phyloP scores from a whole-genome alignment of 495 filamentous ascomycete species.

The Geopyxis carbonaria region DNA sequence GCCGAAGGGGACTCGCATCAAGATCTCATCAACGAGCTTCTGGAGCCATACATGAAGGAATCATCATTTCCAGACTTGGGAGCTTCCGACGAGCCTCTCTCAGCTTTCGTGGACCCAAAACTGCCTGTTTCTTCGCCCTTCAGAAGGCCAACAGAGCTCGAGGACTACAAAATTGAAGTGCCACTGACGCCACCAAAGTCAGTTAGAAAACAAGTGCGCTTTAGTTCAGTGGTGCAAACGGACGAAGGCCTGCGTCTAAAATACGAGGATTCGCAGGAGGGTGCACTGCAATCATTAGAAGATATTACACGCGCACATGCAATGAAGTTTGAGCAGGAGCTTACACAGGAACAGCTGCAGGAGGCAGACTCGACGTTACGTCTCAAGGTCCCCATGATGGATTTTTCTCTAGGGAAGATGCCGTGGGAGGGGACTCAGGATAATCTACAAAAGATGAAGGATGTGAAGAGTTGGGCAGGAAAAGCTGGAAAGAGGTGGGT shows the following conservation, averaged over 20 bases:
- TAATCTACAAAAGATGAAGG: slow-evolving; percentile 13
- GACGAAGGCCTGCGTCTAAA: too few species aligned
- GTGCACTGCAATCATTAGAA: background rate
- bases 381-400: slow-evolving; percentile 40
- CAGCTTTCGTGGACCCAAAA: too few species aligned
- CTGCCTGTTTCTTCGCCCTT: too few species aligned
- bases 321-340: slow-evolving; percentile 16
- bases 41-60: too few species aligned
- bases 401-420: slow-evolving; percentile 38
- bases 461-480: slow-evolving; percentile 7
- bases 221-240: too few species aligned
- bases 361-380: slow-evolving; percentile 40
- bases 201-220: too few species aligned
- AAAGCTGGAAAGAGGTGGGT: slow-evolving; percentile 11
- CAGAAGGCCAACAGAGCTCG: too few species aligned
- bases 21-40: background rate
- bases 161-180: too few species aligned
- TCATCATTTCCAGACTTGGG: too few species aligned
- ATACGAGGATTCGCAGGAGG: too few species aligned
- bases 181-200: too few species aligned
- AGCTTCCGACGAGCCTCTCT: too few species aligned
- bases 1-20: background rate
- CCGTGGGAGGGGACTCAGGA: slow-evolving; percentile 36
- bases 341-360: slow-evolving; percentile 47
- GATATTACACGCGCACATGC: background rate